Base-by-base conservation (phyloP, 1,284 basidiomycete species). In the Cryptococcus deneoformans region DNA sequence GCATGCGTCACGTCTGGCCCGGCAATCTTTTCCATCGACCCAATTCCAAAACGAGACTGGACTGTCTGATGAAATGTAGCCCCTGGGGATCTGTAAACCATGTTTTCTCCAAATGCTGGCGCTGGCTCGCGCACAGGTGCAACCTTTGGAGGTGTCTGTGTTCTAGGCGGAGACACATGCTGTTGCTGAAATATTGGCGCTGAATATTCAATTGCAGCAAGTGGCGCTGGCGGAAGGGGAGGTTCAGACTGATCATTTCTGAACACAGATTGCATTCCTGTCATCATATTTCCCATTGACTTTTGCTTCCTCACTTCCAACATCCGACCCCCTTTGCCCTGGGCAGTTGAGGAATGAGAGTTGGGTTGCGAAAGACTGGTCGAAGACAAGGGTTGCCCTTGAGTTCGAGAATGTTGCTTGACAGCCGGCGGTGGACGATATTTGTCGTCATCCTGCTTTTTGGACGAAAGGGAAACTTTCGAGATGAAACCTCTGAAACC, bases 401-500 rank as follows among this genome's bases (percentile, higher is more conserved):
- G 20, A 20, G 20, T 20, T 20, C 20, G 20, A 20, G 20, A 20
- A 20, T 20, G 20, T 20, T 20, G 20, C 20, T 20, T 20, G 20
- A 44, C 7, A 14, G 43, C n/a, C 12, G 43, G n/a, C 12, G 24
- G 43, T 7, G 43, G 43, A 44, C 43, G n/a, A 44, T 44, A 20
- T 20, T 7, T 9, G 10, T 14, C 43, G n/a, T 53, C 50, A 37
- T 53, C 48, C 56, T 61, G 58, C 47, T 63, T 66, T 38, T 45
- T 59, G 2, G 39, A 36, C 1, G 63, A 57, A 3, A 65, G 67
- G 1, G 67, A 67, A 67, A 70, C 61, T 50, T 69, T 70, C 1
- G 66, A 65, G 56, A 74, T 62, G 34, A 72, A 61, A 1, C 62
- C 57, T 46, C 62, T 57, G 58, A 74, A 66, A 2, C 66, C 62